Base-by-base conservation (phyloP, 2,329 filamentous ascomycete genomes). In the Exophiala spinifera region DNA sequence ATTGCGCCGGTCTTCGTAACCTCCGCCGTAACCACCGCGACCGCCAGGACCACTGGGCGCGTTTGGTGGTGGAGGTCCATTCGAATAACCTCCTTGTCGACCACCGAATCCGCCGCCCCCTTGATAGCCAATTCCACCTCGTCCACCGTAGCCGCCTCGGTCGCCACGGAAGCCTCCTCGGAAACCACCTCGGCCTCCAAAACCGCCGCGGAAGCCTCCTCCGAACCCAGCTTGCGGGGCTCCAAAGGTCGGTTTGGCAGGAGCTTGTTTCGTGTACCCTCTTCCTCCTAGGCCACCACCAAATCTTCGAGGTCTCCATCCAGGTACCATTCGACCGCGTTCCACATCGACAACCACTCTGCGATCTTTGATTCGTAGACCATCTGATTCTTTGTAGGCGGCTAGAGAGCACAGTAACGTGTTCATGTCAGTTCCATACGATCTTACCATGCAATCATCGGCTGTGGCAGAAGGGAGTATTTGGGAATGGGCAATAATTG, bases 311-410 rank as follows among this genome's bases (percentile, higher is more conserved):
- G 94, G 94, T 67, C 89, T 88, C 94, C 94, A 99, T 46, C 88
- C 90, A 67, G 89, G 88, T 37, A 96, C 90, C 28, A 94, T 97
- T 64, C 94, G 87, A 63, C 94, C 94, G 67, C 94, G 86, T 75
- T 99, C 94, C 57, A 97, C 92, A 69, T 99, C 94, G 66, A 97
- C 91, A 69, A 96, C 84, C 67, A 97, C 89, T 65, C 87, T 85
- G 67, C 92, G 85, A 69, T 95, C 91, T 70, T 91, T 95, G 75
- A 99, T 96, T 64, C 87, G 86, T 67, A 96, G 88, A 62, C 89
- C 89, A 80, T 97, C 91, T 62, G 82, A 85, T 67, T 86, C 83
- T 68, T 87, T 95, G 79, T 96, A 85, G 73, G 94, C 94, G 79
- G 91, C 94, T 96, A 81, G 75, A 80, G 72, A 72, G 70, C 72